A percentile compares a stretch with the other conserved stretches of the same genome.
Evolutionary conservation across 345 rosid species (phyloP).

Genomic region (Schrenkiella parvula): DNA sequence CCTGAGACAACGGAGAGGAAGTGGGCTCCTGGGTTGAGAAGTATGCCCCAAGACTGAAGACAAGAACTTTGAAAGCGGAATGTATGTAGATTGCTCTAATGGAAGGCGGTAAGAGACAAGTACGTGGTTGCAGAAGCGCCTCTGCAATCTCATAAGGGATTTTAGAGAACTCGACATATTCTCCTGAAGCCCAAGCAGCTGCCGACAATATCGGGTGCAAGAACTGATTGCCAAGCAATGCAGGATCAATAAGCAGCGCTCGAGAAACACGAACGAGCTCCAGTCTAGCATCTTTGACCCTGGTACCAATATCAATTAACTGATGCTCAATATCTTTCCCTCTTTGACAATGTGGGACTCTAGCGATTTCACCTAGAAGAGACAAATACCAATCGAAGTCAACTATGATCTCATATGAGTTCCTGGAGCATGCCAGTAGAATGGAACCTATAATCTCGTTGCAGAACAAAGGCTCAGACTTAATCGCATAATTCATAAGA

Average conservation of each 20-base stretch:
- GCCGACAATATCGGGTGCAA: conserved; percentile 77
- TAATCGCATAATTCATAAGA: conserved; percentile 74
- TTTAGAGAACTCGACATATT: conserved; percentile 67
- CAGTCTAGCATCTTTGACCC: conserved; percentile 88
- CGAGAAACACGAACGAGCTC: conserved; percentile 73
- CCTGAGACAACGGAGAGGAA: conserved; percentile 29
- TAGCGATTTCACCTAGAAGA: conserved; percentile 87
- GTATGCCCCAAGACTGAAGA: conserved; percentile 46
- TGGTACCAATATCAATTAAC: conserved; percentile 73
- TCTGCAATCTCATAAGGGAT: conserved; percentile 71
- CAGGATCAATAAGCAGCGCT: conserved; percentile 88
- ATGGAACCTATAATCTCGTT: conserved; percentile 81
- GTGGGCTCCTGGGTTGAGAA: conserved; percentile 31
- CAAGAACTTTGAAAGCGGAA: conserved; percentile 64
- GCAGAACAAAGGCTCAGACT: conserved; percentile 85
- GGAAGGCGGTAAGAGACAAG: conserved; percentile 61
- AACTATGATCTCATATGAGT: conserved; percentile 63
- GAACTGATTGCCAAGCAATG: conserved; percentile 82
- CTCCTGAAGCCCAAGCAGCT: conserved; percentile 95
- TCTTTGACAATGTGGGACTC: conserved; percentile 77
- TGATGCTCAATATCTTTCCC: conserved; percentile 86
- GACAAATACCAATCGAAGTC: conserved; percentile 94
- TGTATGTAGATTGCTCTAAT: conserved; percentile 69
- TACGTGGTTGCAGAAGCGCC: conserved; percentile 87
- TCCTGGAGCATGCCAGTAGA: conserved; percentile 60